These are phyloP conservation scores for Lizonia empirigonia DNA, from an alignment of 2,329 filamentous ascomycete species.

Conservation along the genomic window DNA sequence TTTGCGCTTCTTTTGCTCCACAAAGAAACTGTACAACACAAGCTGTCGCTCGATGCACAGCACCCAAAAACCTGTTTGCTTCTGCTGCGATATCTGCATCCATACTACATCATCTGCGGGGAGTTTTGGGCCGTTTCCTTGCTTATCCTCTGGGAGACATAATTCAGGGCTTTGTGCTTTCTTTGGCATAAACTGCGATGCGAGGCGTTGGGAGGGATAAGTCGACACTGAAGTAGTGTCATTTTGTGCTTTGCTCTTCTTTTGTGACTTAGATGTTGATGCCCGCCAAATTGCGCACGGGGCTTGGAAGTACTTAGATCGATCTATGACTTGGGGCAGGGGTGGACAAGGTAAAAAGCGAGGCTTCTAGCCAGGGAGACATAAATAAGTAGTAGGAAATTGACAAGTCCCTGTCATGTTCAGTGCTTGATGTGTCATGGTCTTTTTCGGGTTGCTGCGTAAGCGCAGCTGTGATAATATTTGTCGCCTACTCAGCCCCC, in stretches of 20 bases:
- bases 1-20: constrained; percentile 7
- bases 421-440: too few relatives aligned
- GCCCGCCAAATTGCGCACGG: constrained; percentile 26
- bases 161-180: constrained; percentile 7
- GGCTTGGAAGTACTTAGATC: constrained; percentile 16
- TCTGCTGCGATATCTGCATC: constrained; percentile 13
- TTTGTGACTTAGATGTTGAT: background rate
- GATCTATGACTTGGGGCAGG: background rate
- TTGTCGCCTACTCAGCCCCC: too few relatives aligned
- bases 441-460: too few relatives aligned
- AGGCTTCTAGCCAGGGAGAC: background rate
- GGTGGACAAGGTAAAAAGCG: too few relatives aligned
- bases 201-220: constrained; percentile 12
- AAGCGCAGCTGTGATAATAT: too few relatives aligned
- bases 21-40: constrained; percentile 22
- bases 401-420: constrained; percentile 2
- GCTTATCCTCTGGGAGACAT: constrained; percentile 10
- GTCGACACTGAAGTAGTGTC: constrained; percentile 12
- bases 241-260: constrained; percentile 6
- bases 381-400: constrained; percentile 11
- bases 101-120: constrained; percentile 27
- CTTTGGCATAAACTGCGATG: constrained; percentile 16
- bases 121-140: constrained; percentile 21
- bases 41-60: constrained; percentile 11
- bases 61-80: constrained; percentile 17